Evolutionary conservation across 2,329 filamentous ascomycete species (phyloP).

Genomic region (Thielaviopsis populi): DNA sequence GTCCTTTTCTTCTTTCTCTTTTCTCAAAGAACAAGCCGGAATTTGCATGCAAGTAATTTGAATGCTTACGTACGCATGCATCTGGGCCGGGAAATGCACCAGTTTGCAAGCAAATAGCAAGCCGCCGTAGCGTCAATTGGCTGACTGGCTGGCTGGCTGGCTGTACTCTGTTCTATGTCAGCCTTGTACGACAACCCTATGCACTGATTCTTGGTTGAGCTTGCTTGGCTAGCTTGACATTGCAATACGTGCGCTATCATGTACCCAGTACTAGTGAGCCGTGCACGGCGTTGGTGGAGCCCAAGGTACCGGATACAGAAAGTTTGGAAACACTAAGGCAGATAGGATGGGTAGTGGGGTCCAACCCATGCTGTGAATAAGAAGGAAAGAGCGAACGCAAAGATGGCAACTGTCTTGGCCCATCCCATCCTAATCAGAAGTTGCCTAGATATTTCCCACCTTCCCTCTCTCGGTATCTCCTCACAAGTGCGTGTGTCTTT

Average conservation of each 20-base stretch:
- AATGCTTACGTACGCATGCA: too few relatives aligned
- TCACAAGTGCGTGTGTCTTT: background rate
- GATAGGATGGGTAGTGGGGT: background rate
- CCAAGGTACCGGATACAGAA: background rate
- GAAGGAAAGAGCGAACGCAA: background rate
- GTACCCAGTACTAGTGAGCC: background rate
- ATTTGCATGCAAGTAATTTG: too few relatives aligned
- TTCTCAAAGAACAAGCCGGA: too few relatives aligned
- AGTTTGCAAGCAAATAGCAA: too few relatives aligned
- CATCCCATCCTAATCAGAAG: background rate
- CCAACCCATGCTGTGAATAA: background rate
- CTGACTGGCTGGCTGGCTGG: too few relatives aligned
- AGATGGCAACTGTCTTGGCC: background rate
- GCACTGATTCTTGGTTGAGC: too few relatives aligned
- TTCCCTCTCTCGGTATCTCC: background rate
- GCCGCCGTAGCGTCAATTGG: too few relatives aligned
- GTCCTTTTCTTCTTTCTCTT: too few relatives aligned
- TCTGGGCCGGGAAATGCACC: too few relatives aligned
- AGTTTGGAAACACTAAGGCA: background rate
- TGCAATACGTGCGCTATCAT: background rate
- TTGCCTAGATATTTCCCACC: background rate
- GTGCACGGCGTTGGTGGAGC: background rate
- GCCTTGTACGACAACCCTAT: too few relatives aligned
- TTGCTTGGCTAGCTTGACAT: too few relatives aligned
- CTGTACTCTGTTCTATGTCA: too few relatives aligned